Base-by-base conservation (phyloP, 371 early-diverging fungal species). In the Mortierella polycephala region DNA sequence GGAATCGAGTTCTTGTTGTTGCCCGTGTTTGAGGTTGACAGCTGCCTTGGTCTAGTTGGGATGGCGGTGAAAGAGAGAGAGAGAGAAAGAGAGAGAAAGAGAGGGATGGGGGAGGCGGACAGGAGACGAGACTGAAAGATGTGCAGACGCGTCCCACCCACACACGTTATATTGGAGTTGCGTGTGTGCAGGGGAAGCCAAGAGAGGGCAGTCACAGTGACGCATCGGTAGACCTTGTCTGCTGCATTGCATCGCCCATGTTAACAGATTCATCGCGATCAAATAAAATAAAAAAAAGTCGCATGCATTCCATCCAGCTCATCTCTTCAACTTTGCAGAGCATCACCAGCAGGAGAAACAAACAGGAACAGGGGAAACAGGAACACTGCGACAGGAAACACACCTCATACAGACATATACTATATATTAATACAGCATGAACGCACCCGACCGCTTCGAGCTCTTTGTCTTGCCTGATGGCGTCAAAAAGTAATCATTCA, bases 391-490 rank as follows among this genome's bases (percentile, higher is more conserved):
- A n/a, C n/a, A n/a, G n/a, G n/a, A 23, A 8, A 51, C 42, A 18
- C 61, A 44, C 14, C 7, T 14, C 41, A 50, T 14, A 46, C 20
- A 49, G 14, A 49, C 37, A 60, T 21, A 57, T 57, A 46, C 11
- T 50, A 57, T n/a, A 53, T 37, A 57, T 30, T 55, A 47, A 39
- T 20, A 52, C 62, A 84, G 10, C 63, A 96, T 96, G 96, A 96
- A 96, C 83, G 95, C 95, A 50, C 96, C 96, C 11, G 96, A 95
- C 81, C 90, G 95, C 62, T 94, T 91, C 81, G 96, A 96, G 81
- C 83, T 95, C 70, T 95, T 96, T 79, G 89, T 94, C 45, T 86
- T 96, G 81, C 96, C 96, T 49, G 95, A 96, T 69, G 96, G 96
- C 42, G 89, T 86, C 61, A 89, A 91, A 64, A 96, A 96, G 96